Evolutionary conservation across 139 green algal species (phyloP).

Genomic region (Haematococcus lacustris): DNA sequence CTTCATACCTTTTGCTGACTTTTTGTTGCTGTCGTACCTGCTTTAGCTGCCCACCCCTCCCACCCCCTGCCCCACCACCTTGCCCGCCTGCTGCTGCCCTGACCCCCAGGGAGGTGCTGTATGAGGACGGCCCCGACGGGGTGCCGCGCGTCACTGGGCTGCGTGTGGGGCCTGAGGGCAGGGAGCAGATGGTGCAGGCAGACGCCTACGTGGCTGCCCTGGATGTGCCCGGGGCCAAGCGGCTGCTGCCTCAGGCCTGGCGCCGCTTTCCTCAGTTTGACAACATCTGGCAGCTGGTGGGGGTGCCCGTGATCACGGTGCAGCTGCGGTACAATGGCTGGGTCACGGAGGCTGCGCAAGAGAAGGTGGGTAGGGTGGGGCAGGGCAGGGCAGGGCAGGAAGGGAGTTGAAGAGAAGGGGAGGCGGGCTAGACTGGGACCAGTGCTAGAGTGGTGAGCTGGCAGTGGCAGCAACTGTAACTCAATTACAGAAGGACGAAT

Average conservation of each 20-base stretch:
- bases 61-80: too few relatives aligned
- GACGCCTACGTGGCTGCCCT: constrained; percentile 91
- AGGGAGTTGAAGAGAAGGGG: too few relatives aligned
- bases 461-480: too few relatives aligned
- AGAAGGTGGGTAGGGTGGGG: too few relatives aligned
- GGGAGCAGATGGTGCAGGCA: constrained; percentile 60
- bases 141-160: constrained; percentile 68
- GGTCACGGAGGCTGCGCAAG: constrained; percentile 96
- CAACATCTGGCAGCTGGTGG: constrained; percentile 84
- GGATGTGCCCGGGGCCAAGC: constrained; percentile 89
- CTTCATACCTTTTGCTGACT: too few relatives aligned
- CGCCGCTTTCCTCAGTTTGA: constrained; percentile 70
- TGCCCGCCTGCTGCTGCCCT: too few relatives aligned
- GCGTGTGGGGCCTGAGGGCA: constrained; percentile 38
- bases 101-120: constrained; percentile 80
- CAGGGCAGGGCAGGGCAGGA: too few relatives aligned
- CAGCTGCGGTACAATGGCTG: constrained; percentile 94
- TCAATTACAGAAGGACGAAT: too few relatives aligned
- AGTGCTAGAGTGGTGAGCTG: too few relatives aligned
- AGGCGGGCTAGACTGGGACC: too few relatives aligned
- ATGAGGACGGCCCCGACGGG: constrained; percentile 60
- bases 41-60: too few relatives aligned
- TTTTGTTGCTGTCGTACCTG: too few relatives aligned
- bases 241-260: constrained; percentile 75
- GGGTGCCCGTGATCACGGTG: constrained; percentile 94